Evolutionary conservation across 2,329 filamentous ascomycete species (phyloP).

Genomic region (Fusarium sororula): DNA sequence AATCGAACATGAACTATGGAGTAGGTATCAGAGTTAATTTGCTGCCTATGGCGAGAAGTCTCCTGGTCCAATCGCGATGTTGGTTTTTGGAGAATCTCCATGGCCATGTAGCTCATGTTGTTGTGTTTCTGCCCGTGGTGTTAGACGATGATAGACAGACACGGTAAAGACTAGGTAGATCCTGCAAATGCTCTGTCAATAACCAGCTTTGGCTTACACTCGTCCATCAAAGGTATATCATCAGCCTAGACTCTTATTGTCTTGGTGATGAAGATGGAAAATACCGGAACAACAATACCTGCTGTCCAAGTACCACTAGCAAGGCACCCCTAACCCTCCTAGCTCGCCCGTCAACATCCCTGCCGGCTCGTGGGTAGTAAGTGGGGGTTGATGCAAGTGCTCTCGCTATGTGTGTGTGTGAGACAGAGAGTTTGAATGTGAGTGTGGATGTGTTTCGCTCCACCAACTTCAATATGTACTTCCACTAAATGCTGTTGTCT

Average conservation of each 20-base stretch:
- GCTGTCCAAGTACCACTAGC: conserved; percentile 8
- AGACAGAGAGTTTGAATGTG: background rate
- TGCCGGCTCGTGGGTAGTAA: conserved; percentile 36
- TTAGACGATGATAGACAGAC: background rate
- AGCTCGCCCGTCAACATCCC: conserved; percentile 30
- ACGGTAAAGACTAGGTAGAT: background rate
- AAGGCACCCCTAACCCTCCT: conserved; percentile 5
- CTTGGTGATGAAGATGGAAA: conserved; percentile 27
- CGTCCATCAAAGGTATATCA: background rate
- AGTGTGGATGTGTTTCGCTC: conserved; percentile 21
- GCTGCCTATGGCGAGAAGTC: background rate
- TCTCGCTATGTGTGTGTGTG: background rate
- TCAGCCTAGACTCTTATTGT: background rate
- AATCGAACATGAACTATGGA: background rate
- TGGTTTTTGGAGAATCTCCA: background rate
- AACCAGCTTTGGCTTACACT: background rate
- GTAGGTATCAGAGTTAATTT: background rate
- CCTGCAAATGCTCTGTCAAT: background rate
- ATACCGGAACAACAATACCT: conserved; percentile 37
- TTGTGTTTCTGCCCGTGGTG: background rate
- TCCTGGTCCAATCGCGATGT: background rate
- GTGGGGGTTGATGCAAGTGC: conserved; percentile 45
- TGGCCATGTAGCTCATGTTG: background rate
- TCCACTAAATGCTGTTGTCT: conserved; percentile 32
- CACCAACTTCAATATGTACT: conserved; percentile 2